Conservation (phyloP, 2,329 filamentous ascomycete genomes). For the Hypoxylon sp. region DNA sequence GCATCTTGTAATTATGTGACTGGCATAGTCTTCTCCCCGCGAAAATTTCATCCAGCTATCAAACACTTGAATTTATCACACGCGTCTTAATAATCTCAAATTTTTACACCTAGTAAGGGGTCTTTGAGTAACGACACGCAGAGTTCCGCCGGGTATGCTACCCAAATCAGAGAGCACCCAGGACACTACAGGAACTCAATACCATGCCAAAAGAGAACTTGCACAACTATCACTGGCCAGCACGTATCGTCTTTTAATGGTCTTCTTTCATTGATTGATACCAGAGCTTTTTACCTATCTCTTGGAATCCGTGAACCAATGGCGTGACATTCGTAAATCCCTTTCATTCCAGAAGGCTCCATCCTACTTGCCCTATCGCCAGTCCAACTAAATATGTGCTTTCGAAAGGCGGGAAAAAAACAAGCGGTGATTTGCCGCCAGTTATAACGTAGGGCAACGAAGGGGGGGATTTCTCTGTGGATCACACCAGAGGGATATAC, state of each 20-base stretch:
- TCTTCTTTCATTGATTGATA: slow-evolving; percentile 47
- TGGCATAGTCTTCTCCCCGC: neutral
- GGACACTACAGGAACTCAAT: neutral
- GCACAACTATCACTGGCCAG: slow-evolving; percentile 1
- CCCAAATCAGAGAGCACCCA: neutral
- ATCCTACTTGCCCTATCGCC: slow-evolving; percentile 34
- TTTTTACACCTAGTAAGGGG: too few species aligned
- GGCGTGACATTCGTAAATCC: slow-evolving; percentile 51
- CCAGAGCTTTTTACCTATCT: slow-evolving; percentile 44
- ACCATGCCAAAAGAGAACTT: neutral
- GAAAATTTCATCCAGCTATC: neutral
- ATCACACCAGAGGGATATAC: slow-evolving; percentile 13
- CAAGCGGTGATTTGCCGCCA: slow-evolving; percentile 20
- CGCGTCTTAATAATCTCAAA: too few species aligned
- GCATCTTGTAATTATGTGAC: neutral
- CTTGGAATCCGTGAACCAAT: slow-evolving; percentile 49
- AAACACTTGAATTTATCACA: too few species aligned
- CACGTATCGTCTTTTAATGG: slow-evolving; percentile 26
- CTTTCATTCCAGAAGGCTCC: slow-evolving; percentile 43
- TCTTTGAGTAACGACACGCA: neutral
- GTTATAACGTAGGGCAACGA: slow-evolving; percentile 18
- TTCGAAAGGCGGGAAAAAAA: slow-evolving; percentile 21
- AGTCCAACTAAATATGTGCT: slow-evolving; percentile 40
- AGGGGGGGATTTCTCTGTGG: slow-evolving; percentile 18
- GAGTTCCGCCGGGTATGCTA: neutral